These are phyloP conservation scores for Phytopythium helicoides DNA, from an alignment of 352 stramenopile species.

Conservation along the genomic window DNA sequence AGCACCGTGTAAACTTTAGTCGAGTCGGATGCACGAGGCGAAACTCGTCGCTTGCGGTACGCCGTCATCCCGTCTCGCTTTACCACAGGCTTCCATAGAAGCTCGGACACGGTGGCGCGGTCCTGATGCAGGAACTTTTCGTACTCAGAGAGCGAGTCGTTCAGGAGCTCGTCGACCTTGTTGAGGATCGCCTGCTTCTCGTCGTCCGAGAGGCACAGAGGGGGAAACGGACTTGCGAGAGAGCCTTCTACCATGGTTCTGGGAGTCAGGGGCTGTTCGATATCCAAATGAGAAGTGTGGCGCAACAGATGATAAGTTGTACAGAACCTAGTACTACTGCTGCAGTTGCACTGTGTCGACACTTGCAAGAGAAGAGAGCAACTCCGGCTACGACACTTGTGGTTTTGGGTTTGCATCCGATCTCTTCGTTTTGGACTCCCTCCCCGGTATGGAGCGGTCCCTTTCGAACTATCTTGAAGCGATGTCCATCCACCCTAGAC, in stretches of 20 bases:
- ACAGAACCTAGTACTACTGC: no score
- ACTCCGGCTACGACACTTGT: no score
- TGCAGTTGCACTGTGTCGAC: no score
- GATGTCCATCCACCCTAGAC: no score
- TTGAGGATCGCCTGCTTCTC: conserved; percentile 25
- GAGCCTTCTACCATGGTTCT: neutral
- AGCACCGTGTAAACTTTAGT: conserved; percentile 2
- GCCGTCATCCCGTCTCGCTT: neutral
- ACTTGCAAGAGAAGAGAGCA: no score
- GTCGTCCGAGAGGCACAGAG: conserved; percentile 16
- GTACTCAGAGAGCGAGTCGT: conserved; percentile 17
- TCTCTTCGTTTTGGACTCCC: no score
- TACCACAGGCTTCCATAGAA: neutral
- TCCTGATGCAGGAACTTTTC: conserved; percentile 15
- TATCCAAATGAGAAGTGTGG: no score
- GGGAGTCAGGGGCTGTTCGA: no score
- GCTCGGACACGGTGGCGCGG: conserved; percentile 10
- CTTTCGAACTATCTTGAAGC: no score
- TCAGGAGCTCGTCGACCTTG: conserved; percentile 16
- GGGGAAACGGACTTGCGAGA: conserved; percentile 20
- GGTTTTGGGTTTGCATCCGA: no score
- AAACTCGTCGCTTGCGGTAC: conserved; percentile 1
- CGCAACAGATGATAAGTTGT: no score
- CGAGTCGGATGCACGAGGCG: neutral
- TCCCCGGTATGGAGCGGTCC: no score